These are phyloP conservation scores for Phlebopus sp. DNA, from an alignment of 1,284 basidiomycete genomes.

Conservation along the genomic window DNA sequence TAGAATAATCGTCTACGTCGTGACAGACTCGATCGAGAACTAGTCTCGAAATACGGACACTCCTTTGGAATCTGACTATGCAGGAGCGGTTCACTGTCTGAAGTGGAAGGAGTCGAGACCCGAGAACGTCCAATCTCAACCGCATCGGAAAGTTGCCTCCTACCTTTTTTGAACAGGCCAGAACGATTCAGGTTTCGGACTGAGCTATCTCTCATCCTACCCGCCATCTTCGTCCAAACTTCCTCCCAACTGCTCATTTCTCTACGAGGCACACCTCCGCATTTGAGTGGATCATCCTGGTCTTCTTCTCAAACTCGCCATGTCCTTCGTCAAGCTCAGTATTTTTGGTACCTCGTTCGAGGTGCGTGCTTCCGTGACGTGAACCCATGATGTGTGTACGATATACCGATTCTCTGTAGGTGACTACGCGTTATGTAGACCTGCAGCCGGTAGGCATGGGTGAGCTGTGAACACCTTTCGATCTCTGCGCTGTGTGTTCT, in stretches of 20 bases:
- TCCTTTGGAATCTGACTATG: too few species aligned
- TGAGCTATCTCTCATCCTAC: conserved; percentile 15
- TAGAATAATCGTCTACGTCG: too few species aligned
- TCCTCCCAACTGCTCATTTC: neutral
- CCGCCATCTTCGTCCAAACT: conserved; percentile 14
- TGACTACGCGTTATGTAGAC: conserved; percentile 98
- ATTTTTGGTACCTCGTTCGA: conserved; percentile 97
- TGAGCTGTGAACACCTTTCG: conserved; percentile 39
- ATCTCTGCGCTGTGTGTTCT: conserved; percentile 15
- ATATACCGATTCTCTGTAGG: conserved; percentile 51
- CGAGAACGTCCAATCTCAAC: conserved; percentile 15
- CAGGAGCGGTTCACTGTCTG: too few species aligned
- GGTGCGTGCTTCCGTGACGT: conserved; percentile 41
- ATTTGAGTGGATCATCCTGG: neutral
- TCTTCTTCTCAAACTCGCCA: conserved; percentile 29
- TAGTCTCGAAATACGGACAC: too few species aligned
- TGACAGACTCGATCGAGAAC: too few species aligned
- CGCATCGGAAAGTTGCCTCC: conserved; percentile 10
- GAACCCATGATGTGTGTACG: conserved; percentile 15
- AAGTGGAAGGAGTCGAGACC: too few species aligned
- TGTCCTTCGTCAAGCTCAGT: conserved; percentile 96
- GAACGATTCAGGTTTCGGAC: conserved; percentile 18
- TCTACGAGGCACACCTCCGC: neutral
- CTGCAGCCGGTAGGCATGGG: conserved; percentile 99
- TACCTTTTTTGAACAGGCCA: conserved; percentile 9